Base-by-base conservation (phyloP, 352 stramenopile species). In the Pythium brassicae region DNA sequence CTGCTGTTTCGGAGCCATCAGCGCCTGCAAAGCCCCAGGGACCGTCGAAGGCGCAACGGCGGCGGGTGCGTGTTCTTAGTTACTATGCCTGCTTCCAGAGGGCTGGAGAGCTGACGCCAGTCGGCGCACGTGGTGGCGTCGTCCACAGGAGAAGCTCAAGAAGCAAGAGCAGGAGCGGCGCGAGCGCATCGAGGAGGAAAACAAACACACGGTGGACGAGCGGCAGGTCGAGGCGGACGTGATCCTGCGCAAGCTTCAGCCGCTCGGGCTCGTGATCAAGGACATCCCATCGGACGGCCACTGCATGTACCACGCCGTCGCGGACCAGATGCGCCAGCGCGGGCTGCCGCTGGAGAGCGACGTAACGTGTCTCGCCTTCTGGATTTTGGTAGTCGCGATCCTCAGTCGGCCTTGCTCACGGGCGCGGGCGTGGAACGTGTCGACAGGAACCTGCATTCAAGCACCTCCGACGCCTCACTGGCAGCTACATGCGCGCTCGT, bases 241-340 rank as follows among this genome's bases (percentile, higher is more conserved):
- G 44, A 92, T 95, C 49, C 25, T 71, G 32, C 51, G 57, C 8
- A 85, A 92, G 66, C 70, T 95, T 29, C 43, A 65, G 27, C 69
- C 64, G 44, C 58, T 76, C 29, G 70, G 69, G 3, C 68, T 94
- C 32, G 61, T 61, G 42, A 94, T 99, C 61, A 80, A 90, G 44
- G 95, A 99, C 59, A 97, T 99, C 19, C 78, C 86, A 39, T 96
- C 95, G 2, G 97, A 99, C 68, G 97, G 97, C 4, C 84, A 99
- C 78, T 99, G 97, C 72, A 90, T 99, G 71, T 99, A 99, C 76
- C 89, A 98, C 56, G 92, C 95, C 4, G 85, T 99, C 19, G 94
- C 79, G 0, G 83, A 97, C 57, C 94, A 98, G 65, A 74, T 98
- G 61, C 69, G 85, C 53, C 71, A 81, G 49, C 79, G 84, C 49